Base-by-base conservation (phyloP, 805 yeast species). In the Candida fluviatilis region DNA sequence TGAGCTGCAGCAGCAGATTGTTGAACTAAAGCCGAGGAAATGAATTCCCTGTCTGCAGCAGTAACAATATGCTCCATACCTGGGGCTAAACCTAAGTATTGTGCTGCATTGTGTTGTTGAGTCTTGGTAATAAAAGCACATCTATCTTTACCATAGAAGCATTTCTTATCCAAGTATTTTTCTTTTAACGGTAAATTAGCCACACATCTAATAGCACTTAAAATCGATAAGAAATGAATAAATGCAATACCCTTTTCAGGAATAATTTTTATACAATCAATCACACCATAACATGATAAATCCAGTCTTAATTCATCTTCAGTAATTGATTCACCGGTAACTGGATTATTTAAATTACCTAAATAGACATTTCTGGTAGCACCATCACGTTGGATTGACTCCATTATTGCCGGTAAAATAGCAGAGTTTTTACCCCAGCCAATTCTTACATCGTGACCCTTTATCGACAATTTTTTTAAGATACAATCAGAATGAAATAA, bases 1-100 rank as follows among this genome's bases (percentile, higher is more conserved):
- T 95, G 91, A n/a, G 96, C 96, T 5, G 98, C 96, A 1, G 97
- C 96, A 27, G 95, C 95, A 12, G 95, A 81, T 64, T 93, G 97
- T 61, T 88, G 95, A 27, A 91, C 85, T 39, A 90, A 71, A 5
- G 91, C 86, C 30, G 80, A 76, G 0, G 90, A 82, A 47, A 77
- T 77, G 45, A 75, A 66, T 51, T 77, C 82, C 35, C 80, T 62
- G 50, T 77, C 82, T 6, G 85, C 83, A 39, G 80, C 80, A 41
- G 87, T 82, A 18, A 84, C 78, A 40, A 84, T 67, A 53, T 84
- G 86, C 53, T 85, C 95, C 74, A 82, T 77, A 19, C 95, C 93
- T 14, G 96, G 95, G 31, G 93, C 87, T 43, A 89, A 71, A 1
- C 97, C 96, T 39, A 91, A 66, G 57, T 88, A 91, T 58, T 90